Conservation (phyloP, 257 asterid species). For the Linderniella brevidens region DNA sequence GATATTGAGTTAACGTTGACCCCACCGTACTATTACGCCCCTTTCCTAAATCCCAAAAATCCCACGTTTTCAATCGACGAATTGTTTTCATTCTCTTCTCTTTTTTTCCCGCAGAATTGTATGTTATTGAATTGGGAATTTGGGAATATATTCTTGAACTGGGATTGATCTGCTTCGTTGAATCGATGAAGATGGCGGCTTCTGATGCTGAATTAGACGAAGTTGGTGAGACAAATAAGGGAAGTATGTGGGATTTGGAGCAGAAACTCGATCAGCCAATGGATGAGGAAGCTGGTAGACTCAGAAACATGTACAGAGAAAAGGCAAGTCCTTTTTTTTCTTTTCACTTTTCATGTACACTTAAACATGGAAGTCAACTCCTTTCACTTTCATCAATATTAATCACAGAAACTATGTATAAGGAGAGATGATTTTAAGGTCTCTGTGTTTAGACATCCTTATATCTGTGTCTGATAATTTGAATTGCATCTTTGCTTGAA, state of each 20-base stretch:
- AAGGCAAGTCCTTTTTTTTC: slow-evolving; percentile 28
- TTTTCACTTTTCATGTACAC: too few relatives aligned
- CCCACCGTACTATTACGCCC: too few relatives aligned
- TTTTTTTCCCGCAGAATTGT: too few relatives aligned
- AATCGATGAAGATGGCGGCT: slow-evolving; percentile 29
- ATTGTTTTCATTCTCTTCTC: too few relatives aligned
- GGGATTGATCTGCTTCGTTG: background rate
- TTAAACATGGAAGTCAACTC: background rate
- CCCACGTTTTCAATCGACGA: too few relatives aligned
- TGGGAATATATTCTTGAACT: too few relatives aligned
- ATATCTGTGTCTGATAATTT: background rate
- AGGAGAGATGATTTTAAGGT: background rate
- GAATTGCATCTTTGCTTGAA: slow-evolving; percentile 7
- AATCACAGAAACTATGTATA: background rate
- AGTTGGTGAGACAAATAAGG: slow-evolving; percentile 34
- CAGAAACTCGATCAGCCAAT: slow-evolving; percentile 97
- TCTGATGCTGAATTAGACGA: slow-evolving; percentile 44
- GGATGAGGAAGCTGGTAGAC: slow-evolving; percentile 96
- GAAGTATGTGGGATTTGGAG: slow-evolving; percentile 94
- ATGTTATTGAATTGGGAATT: too few relatives aligned
- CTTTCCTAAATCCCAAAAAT: too few relatives aligned
- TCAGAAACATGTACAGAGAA: slow-evolving; percentile 75
- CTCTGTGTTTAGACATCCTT: background rate
- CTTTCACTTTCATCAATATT: background rate
- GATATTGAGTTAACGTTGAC: too few relatives aligned